Evolutionary conservation across 163 green algal genomes (phyloP).

Genomic region (Chlamydomonas reinhardtii): DNA sequence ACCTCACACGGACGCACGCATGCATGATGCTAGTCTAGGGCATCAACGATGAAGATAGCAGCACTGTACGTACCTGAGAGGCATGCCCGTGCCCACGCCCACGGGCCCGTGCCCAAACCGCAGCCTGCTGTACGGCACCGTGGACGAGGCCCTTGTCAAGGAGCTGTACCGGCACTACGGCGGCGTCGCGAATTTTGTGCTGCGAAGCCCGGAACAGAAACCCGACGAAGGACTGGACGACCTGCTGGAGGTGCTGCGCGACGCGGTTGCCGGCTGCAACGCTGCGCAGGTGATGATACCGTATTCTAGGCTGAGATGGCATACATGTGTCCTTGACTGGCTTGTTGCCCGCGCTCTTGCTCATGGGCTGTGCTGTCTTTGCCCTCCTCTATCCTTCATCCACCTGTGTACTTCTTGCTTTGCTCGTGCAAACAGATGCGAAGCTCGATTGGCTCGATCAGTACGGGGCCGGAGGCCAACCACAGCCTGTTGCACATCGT

Average conservation of each 20-base stretch:
- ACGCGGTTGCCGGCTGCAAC: not conserved
- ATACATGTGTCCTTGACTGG: too few species aligned
- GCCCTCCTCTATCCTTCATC: not conserved
- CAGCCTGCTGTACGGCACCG: not conserved
- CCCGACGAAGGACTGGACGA: not conserved
- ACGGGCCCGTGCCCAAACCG: not conserved
- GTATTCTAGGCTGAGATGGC: too few species aligned
- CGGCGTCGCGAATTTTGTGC: not conserved
- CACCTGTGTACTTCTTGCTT: not conserved
- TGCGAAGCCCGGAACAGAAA: not conserved
- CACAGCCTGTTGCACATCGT: not conserved
- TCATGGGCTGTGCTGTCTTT: too few species aligned
- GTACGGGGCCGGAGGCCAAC: not conserved
- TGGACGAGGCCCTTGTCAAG: not conserved
- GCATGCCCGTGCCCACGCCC: not conserved
- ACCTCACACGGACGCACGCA: too few species aligned
- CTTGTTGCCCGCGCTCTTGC: too few species aligned
- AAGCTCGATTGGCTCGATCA: not conserved
- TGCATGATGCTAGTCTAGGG: too few species aligned
- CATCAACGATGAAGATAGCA: too few species aligned
- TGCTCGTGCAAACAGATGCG: constrained; percentile 5
- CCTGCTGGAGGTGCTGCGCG: not conserved
- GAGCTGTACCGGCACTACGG: not conserved
- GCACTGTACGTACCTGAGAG: not conserved
- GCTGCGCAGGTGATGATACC: not conserved